Percentiles rank a stretch among this genome's conserved stretches.
Conservation (phyloP, 1,284 basidiomycete genomes). For the Phylloporus gajari region DNA sequence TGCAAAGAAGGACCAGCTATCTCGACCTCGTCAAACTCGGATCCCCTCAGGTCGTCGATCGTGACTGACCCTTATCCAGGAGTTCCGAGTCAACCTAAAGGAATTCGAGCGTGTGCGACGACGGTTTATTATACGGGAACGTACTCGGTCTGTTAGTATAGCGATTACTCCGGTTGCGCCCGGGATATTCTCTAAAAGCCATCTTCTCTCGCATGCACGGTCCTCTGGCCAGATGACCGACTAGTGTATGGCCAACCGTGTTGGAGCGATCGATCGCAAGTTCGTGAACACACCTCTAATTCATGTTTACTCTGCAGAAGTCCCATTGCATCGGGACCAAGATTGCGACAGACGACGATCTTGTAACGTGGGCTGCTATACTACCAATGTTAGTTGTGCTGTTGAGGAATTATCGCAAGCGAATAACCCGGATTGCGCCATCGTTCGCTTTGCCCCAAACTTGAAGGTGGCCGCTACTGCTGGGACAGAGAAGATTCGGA, state of each 20-base stretch:
- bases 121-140: slow-evolving; percentile 11
- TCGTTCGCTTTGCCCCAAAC: slow-evolving; percentile 24
- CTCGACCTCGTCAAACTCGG: neutral
- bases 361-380: slow-evolving; percentile 53
- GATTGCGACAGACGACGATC: slow-evolving; percentile 73
- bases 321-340: slow-evolving; percentile 79
- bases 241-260: slow-evolving; percentile 48
- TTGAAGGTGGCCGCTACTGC: neutral
- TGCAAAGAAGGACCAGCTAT: slow-evolving; percentile 74
- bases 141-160: slow-evolving; percentile 77
- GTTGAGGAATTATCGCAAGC: slow-evolving; percentile 17
- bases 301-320: slow-evolving; percentile 62
- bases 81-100: slow-evolving; percentile 77
- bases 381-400: slow-evolving; percentile 47
- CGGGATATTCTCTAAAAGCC: slow-evolving; percentile 81
- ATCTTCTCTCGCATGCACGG: slow-evolving; percentile 69
- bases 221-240: slow-evolving; percentile 80
- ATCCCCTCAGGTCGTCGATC: neutral
- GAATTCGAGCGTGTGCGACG: neutral
- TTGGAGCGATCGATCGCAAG: neutral
- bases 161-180: slow-evolving; percentile 76
- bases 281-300: slow-evolving; percentile 60
- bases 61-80: slow-evolving; percentile 66
- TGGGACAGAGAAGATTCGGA: neutral
- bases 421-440: slow-evolving; percentile 45